Conservation (phyloP, 306 rosid genomes). For the Clitoria ternatea region DNA sequence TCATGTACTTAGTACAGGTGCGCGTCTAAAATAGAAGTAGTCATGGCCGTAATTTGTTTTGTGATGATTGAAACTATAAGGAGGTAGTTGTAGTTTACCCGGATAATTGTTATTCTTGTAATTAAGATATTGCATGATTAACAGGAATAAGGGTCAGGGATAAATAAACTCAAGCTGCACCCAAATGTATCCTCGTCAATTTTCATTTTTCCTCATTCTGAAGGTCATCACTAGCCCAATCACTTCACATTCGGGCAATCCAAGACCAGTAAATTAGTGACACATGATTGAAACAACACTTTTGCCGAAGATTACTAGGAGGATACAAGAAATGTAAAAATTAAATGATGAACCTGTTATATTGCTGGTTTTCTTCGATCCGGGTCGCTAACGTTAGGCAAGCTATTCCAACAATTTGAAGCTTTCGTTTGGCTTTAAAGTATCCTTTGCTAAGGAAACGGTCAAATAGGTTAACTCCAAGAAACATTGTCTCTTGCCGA, state of each 20-base stretch:
- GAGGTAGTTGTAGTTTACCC: not conserved
- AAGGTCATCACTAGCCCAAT: not conserved
- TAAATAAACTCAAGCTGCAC: not conserved
- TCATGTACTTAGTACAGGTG: too few species aligned
- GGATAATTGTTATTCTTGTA: not conserved
- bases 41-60: too few species aligned
- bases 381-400: conserved; percentile 80
- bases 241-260: not conserved
- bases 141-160: not conserved
- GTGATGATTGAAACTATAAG: not conserved
- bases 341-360: conserved; percentile 50
- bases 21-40: too few species aligned
- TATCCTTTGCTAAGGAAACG: conserved; percentile 79
- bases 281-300: not conserved
- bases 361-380: conserved; percentile 88
- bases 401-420: conserved; percentile 82
- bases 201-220: not conserved
- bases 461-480: conserved; percentile 77
- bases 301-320: not conserved
- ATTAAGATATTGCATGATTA: not conserved
- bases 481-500: conserved; percentile 80
- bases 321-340: not conserved
- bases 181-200: not conserved
- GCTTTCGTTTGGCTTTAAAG: conserved; percentile 49
- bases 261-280: not conserved